A percentile compares a stretch with the other conserved stretches of the same genome.
Evolutionary conservation across 2,329 filamentous ascomycete species (phyloP).

Genomic region (Helminthosporium solani): DNA sequence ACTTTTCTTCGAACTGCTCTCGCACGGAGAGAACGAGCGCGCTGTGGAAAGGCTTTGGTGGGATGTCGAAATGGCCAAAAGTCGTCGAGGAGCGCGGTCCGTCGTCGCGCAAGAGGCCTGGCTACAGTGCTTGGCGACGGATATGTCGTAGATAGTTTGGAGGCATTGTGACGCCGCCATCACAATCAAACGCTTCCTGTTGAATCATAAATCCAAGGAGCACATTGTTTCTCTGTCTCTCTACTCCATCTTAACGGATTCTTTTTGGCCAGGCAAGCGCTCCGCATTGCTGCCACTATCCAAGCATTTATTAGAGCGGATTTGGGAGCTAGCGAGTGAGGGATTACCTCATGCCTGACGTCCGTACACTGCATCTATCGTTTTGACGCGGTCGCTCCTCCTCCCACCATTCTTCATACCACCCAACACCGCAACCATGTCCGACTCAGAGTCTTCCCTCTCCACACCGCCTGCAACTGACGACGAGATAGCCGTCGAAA

Average conservation of each 20-base stretch:
- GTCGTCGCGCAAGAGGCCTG: not conserved
- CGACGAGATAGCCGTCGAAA: conserved; percentile 51
- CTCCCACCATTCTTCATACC: conserved; percentile 22
- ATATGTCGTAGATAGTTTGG: not conserved
- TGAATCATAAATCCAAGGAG: not conserved
- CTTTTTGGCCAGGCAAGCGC: conserved; percentile 1
- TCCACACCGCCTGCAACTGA: conserved; percentile 61
- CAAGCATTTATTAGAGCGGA: conserved; percentile 10
- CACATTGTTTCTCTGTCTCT: not conserved
- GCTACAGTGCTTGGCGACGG: not conserved
- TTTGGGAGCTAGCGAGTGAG: conserved; percentile 30
- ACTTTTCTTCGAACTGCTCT: not conserved
- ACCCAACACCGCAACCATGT: conserved; percentile 45
- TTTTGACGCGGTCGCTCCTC: conserved; percentile 22
- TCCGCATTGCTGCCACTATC: conserved; percentile 14
- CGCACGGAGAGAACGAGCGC: not conserved
- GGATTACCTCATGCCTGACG: conserved; percentile 41
- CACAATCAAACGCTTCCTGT: not conserved
- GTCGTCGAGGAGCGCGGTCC: not conserved
- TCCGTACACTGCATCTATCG: conserved; percentile 29
- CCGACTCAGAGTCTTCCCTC: conserved; percentile 57
- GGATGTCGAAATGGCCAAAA: not conserved
- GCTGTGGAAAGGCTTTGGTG: not conserved
- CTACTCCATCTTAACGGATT: not conserved
- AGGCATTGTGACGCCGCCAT: not conserved